Conservation (phyloP, 257 asterid species). For the Gentiana macrophylla region DNA sequence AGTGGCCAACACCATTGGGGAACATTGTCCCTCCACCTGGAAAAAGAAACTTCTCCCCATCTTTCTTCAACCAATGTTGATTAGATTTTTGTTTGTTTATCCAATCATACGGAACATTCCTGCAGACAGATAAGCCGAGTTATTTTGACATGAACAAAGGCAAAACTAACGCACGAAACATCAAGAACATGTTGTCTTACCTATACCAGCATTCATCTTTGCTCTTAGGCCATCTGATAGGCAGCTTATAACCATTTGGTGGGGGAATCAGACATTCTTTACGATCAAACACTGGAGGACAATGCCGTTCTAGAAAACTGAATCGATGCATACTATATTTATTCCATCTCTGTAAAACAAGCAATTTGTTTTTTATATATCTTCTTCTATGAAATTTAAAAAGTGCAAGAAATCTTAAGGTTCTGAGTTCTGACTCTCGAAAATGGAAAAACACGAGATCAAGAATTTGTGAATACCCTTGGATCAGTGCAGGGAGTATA, state of each 20-base stretch:
- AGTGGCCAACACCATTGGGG: slow-evolving; percentile 79
- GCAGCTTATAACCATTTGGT: slow-evolving; percentile 68
- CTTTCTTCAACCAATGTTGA: slow-evolving; percentile 78
- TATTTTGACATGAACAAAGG: not conserved
- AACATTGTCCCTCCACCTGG: slow-evolving; percentile 99
- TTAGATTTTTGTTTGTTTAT: slow-evolving; percentile 34
- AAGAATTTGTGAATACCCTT: slow-evolving; percentile 33
- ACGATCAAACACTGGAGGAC: slow-evolving; percentile 73
- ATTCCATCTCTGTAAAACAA: slow-evolving; percentile 59
- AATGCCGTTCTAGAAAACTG: slow-evolving; percentile 71
- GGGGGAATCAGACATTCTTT: slow-evolving; percentile 80
- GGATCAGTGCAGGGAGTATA: slow-evolving; percentile 99
- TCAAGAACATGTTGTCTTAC: slow-evolving; percentile 17
- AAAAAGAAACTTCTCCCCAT: slow-evolving; percentile 86
- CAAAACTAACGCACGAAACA: not conserved
- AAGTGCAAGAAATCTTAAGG: too few relatives aligned
- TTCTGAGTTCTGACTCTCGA: not conserved
- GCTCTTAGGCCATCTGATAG: slow-evolving; percentile 92
- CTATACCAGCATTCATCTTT: slow-evolving; percentile 82
- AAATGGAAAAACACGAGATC: not conserved
- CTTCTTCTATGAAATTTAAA: too few relatives aligned
- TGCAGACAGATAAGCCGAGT: slow-evolving; percentile 16
- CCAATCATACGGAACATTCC: slow-evolving; percentile 97
- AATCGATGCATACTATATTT: slow-evolving; percentile 49
- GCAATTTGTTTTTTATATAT: too few relatives aligned